A percentile compares a stretch with the other conserved stretches of the same genome.
Evolutionary conservation across 2,329 filamentous ascomycete species (phyloP).

Genomic region (Scedosporium apiospermum): DNA sequence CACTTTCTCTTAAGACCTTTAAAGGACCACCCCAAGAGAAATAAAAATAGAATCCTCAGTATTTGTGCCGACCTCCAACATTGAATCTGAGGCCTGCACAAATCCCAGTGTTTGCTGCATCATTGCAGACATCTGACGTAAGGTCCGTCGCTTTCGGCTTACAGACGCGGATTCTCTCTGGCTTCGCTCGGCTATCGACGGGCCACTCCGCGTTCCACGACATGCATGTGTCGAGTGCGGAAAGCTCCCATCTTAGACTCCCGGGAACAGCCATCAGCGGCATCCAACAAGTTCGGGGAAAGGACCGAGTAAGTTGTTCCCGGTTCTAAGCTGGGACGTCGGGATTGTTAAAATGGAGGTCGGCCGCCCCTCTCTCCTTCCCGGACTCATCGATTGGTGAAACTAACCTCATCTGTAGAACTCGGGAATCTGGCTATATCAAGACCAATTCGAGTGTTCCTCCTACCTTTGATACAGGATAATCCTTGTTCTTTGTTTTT

Average conservation of each 20-base stretch:
- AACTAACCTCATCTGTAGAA: too few relatives aligned
- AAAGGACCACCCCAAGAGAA: too few relatives aligned
- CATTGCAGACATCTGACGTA: background rate
- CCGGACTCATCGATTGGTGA: too few relatives aligned
- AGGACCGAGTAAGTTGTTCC: background rate
- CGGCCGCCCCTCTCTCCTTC: too few relatives aligned
- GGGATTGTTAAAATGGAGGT: too few relatives aligned
- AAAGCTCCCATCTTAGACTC: conserved; percentile 1
- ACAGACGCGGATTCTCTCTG: background rate
- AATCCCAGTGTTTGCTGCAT: background rate
- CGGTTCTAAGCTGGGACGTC: background rate
- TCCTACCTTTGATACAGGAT: background rate
- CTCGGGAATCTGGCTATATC: too few relatives aligned
- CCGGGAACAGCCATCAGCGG: background rate
- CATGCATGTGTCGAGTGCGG: background rate
- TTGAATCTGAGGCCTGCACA: background rate
- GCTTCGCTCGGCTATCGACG: conserved; percentile 5
- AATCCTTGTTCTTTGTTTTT: background rate
- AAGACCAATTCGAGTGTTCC: too few relatives aligned
- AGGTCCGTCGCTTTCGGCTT: background rate
- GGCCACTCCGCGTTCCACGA: background rate
- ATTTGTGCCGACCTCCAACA: too few relatives aligned
- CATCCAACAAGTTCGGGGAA: background rate
- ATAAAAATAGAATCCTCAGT: too few relatives aligned
- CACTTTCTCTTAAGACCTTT: too few relatives aligned